phyloP scores from a whole-genome alignment of 2,329 filamentous ascomycete species.

The Canariomyces notabilis region DNA sequence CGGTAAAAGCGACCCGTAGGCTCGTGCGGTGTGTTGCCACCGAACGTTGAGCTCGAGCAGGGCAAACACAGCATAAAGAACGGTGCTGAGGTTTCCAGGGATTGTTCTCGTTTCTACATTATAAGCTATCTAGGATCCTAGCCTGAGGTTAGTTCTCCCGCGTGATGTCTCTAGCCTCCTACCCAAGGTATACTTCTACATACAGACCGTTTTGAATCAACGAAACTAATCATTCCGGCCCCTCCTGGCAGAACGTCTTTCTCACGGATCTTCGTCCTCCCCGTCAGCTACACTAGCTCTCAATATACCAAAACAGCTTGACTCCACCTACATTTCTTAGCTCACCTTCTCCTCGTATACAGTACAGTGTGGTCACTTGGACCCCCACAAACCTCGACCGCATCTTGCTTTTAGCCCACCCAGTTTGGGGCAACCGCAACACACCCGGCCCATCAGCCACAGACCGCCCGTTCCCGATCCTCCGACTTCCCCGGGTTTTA shows the following conservation, averaged over 20 bases:
- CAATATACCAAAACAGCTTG: not conserved
- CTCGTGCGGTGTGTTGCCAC: not conserved
- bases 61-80: not conserved
- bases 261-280: not conserved
- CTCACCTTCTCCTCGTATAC: constrained; percentile 5
- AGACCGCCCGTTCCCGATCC: not conserved
- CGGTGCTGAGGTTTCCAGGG: constrained; percentile 9
- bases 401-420: not conserved
- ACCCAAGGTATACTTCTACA: no score
- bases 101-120: constrained; percentile 3
- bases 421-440: not conserved
- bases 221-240: constrained; percentile 2
- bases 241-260: not conserved
- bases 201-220: not conserved
- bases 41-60: no score
- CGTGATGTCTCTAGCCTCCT: constrained; percentile 12
- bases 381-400: constrained; percentile 6
- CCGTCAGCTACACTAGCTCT: not conserved
- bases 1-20: not conserved
- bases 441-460: constrained; percentile 2
- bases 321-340: constrained; percentile 1
- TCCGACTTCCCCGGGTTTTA: not conserved
- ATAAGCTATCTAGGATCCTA: no score
- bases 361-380: constrained; percentile 14
- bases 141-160: constrained; percentile 7